A percentile compares a stretch with the other conserved stretches of the same genome.
phyloP scores from a whole-genome alignment of 306 rosid genomes.

The Myrica gale region DNA sequence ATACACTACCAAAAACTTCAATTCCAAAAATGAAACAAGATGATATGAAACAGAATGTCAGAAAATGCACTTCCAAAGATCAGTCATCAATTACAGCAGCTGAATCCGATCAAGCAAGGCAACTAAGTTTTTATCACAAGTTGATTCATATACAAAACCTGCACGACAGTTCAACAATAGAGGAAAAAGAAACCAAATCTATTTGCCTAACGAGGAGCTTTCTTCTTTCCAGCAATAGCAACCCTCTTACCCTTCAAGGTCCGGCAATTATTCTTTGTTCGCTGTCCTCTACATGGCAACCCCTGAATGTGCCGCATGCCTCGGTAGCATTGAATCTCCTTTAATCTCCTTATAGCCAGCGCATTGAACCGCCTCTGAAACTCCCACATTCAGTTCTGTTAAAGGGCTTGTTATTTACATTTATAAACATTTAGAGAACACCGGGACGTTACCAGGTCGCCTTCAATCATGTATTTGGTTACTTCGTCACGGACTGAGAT shows the following conservation, averaged over 20 bases:
- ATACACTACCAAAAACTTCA: constrained; percentile 11
- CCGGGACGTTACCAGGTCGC: constrained; percentile 63
- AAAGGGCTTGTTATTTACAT: background rate
- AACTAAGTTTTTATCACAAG: constrained; percentile 14
- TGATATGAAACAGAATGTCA: background rate
- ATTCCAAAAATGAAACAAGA: background rate
- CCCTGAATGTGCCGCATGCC: constrained; percentile 89
- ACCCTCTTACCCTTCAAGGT: constrained; percentile 92
- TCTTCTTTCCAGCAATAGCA: constrained; percentile 87
- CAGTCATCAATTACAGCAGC: constrained; percentile 10
- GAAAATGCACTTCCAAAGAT: constrained; percentile 12
- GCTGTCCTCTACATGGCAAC: constrained; percentile 91
- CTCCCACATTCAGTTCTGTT: constrained; percentile 9
- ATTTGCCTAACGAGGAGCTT: constrained; percentile 47
- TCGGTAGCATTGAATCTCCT: constrained; percentile 91
- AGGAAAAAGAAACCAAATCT: background rate
- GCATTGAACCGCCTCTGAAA: constrained; percentile 85
- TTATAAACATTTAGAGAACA: background rate
- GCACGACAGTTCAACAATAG: background rate
- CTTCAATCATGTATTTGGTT: constrained; percentile 83
- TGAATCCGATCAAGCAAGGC: constrained; percentile 19
- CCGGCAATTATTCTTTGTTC: constrained; percentile 87
- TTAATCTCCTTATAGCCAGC: constrained; percentile 75
- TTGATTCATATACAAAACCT: constrained; percentile 14
- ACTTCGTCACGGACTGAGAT: constrained; percentile 73